These are phyloP conservation scores for Xylariaceae sp. DNA, from an alignment of 2,329 filamentous ascomycete genomes.

Conservation along the genomic window DNA sequence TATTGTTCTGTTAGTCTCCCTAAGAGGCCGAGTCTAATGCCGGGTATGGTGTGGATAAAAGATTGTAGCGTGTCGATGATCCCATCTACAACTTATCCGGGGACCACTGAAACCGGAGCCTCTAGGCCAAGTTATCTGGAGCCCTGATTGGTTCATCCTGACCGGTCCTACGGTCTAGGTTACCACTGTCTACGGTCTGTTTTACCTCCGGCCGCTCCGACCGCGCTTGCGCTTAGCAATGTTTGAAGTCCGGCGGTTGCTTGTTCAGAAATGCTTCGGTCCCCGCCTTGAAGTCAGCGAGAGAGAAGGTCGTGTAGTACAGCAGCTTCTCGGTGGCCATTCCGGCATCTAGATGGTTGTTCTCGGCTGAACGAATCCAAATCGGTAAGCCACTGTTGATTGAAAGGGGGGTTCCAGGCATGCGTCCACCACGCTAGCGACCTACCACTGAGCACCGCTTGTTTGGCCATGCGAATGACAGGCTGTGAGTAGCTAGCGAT, in stretches of 20 bases:
- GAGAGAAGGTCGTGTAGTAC: conserved; percentile 34
- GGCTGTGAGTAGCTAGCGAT: conserved; percentile 37
- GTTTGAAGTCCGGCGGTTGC: conserved; percentile 23
- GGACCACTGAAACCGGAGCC: background rate
- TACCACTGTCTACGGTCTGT: no score
- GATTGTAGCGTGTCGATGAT: no score
- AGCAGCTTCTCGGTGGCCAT: conserved; percentile 33
- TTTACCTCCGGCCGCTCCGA: background rate
- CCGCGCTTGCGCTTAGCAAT: conserved; percentile 11
- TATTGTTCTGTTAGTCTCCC: background rate
- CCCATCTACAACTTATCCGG: background rate
- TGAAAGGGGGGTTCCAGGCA: background rate
- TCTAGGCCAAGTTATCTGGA: no score
- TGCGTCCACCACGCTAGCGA: background rate
- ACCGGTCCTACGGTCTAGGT: no score
- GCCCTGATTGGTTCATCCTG: no score
- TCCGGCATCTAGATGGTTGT: conserved; percentile 36
- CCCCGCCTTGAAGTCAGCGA: conserved; percentile 37
- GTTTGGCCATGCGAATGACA: conserved; percentile 38
- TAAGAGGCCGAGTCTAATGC: background rate
- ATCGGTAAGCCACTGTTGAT: conserved; percentile 9
- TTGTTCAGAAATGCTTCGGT: conserved; percentile 39
- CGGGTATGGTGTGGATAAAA: no score
- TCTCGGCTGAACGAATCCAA: conserved; percentile 32
- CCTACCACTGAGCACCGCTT: conserved; percentile 33